Evolutionary conservation across 768 basidiomycete genomes (phyloP).

Genomic region (Daedaleopsis nitida): DNA sequence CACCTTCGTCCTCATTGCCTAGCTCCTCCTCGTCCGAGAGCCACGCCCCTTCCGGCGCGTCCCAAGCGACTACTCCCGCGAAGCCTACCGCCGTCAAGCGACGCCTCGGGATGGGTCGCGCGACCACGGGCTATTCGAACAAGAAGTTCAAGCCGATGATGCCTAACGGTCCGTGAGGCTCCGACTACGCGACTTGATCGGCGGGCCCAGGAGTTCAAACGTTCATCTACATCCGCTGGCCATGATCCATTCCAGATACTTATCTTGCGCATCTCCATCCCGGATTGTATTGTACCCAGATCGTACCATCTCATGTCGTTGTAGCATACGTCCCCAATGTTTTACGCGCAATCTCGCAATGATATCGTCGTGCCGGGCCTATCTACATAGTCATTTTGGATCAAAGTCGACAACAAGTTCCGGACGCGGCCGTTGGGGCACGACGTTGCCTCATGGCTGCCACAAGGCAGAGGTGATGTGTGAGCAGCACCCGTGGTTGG

Average conservation of each 20-base stretch:
- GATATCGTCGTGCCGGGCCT: background rate
- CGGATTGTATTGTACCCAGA: too few species aligned
- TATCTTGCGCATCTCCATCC: too few species aligned
- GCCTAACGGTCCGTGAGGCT: constrained; percentile 20
- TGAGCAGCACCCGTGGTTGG: background rate
- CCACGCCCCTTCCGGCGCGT: background rate
- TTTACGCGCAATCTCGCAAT: background rate
- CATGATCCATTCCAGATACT: too few species aligned
- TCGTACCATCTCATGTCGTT: background rate
- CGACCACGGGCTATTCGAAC: constrained; percentile 54
- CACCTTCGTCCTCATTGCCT: background rate
- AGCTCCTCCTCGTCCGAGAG: constrained; percentile 1
- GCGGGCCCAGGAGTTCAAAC: too few species aligned
- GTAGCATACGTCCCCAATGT: background rate
- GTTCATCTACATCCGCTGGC: too few species aligned
- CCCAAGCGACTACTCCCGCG: background rate
- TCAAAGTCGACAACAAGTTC: background rate
- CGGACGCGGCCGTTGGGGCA: background rate
- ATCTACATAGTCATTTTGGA: too few species aligned
- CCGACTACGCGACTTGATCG: too few species aligned
- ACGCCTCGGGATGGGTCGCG: constrained; percentile 64
- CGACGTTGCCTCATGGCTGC: constrained; percentile 15
- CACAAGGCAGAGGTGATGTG: constrained; percentile 12
- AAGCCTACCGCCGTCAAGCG: constrained; percentile 45
- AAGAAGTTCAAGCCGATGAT: constrained; percentile 67